Evolutionary conservation across 768 basidiomycete genomes (phyloP).

Genomic region (Lentinus tigrinus): DNA sequence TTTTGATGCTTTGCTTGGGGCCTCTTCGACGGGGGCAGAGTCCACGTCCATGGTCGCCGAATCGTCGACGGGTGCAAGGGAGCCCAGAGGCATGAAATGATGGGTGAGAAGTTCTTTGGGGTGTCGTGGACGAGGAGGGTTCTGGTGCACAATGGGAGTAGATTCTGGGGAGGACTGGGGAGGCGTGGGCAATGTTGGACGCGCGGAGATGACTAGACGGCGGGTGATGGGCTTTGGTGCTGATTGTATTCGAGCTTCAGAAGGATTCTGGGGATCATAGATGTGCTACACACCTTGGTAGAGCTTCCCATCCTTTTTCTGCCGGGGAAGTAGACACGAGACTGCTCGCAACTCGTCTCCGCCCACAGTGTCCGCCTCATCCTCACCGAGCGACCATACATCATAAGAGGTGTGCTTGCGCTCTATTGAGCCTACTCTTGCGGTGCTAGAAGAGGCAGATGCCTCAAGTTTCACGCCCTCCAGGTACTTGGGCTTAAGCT

Average conservation of each 20-base stretch:
- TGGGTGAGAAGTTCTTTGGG: slow-evolving; percentile 64
- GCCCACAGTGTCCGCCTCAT: slow-evolving; percentile 37
- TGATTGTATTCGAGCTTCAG: slow-evolving; percentile 23
- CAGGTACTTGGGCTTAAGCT: slow-evolving; percentile 70
- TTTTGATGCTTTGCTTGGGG: background rate
- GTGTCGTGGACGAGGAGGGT: slow-evolving; percentile 56
- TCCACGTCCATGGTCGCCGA: slow-evolving; percentile 27
- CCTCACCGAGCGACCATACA: slow-evolving; percentile 60
- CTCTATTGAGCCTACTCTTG: slow-evolving; percentile 47
- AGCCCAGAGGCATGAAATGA: slow-evolving; percentile 61
- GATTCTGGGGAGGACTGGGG: slow-evolving; percentile 16
- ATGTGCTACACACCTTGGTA: slow-evolving; percentile 46
- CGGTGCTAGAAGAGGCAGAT: slow-evolving; percentile 37
- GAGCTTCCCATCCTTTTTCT: slow-evolving; percentile 55
- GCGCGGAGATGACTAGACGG: slow-evolving; percentile 58
- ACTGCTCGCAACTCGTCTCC: slow-evolving; percentile 66
- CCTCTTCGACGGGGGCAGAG: background rate
- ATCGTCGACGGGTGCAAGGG: slow-evolving; percentile 33
- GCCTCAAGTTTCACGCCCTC: slow-evolving; percentile 47
- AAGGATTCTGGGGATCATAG: background rate
- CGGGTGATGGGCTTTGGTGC: slow-evolving; percentile 60
- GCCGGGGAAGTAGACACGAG: slow-evolving; percentile 64
- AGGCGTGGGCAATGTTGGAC: slow-evolving; percentile 34
- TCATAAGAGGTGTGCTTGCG: slow-evolving; percentile 59
- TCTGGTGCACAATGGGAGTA: slow-evolving; percentile 34